A percentile compares a stretch with the other conserved stretches of the same genome.
Conservation (phyloP, 2,329 filamentous ascomycete species). For the Berkeleyomyces rouxiae region DNA sequence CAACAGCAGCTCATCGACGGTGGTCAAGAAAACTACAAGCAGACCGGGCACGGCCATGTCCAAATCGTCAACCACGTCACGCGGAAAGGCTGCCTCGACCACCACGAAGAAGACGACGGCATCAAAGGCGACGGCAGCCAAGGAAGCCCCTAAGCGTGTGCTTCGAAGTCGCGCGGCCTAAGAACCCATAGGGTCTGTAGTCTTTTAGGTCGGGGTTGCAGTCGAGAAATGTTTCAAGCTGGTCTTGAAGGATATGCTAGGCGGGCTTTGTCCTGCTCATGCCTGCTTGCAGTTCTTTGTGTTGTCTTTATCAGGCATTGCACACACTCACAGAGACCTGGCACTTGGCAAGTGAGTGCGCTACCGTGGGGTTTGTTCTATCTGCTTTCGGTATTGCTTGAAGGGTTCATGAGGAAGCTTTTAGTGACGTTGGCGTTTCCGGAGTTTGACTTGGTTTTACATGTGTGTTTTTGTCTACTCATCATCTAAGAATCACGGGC, state of each 20-base stretch:
- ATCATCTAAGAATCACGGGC: background rate
- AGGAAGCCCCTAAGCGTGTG: constrained; percentile 35
- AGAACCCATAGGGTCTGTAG: background rate
- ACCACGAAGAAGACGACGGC: constrained; percentile 31
- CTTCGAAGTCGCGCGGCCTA: constrained; percentile 32
- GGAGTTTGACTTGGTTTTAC: background rate
- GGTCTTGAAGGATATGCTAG: background rate
- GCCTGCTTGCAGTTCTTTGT: background rate
- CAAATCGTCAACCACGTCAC: constrained; percentile 20
- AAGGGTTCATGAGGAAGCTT: too few relatives aligned
- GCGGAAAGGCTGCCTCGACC: constrained; percentile 33
- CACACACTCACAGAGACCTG: background rate
- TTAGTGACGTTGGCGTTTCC: too few relatives aligned
- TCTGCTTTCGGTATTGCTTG: too few relatives aligned
- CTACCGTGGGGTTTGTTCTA: background rate
- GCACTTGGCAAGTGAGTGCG: background rate
- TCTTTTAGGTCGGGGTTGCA: background rate
- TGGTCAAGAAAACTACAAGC: constrained; percentile 37
- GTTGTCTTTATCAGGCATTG: background rate
- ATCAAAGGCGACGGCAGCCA: constrained; percentile 33
- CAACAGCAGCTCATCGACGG: constrained; percentile 46
- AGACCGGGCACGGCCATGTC: constrained; percentile 20
- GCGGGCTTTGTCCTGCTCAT: background rate
- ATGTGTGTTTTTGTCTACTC: background rate
- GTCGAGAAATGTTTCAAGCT: background rate